Evolutionary conservation across 1,284 basidiomycete species (phyloP).

Genomic region (Hymenochaete sp.): DNA sequence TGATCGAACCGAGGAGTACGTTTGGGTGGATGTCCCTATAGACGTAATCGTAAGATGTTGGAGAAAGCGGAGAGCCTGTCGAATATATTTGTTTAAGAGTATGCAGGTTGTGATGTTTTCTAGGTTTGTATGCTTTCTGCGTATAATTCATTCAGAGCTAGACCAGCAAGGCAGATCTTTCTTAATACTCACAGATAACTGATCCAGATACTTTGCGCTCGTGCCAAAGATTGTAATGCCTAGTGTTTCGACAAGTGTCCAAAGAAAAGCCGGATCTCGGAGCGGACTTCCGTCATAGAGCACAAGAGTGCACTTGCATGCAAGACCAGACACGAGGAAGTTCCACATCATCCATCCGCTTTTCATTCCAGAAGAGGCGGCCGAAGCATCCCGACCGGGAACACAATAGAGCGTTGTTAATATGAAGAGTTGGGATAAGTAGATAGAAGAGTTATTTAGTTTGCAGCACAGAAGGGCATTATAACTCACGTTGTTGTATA

Average conservation of each 20-base stretch:
- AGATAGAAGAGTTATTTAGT: too few relatives aligned
- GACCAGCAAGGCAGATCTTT: conserved; percentile 15
- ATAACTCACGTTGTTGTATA: conserved; percentile 77
- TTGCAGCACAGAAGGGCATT: neutral
- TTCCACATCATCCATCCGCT: conserved; percentile 89
- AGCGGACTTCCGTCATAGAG: conserved; percentile 83
- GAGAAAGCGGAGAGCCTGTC: conserved; percentile 76
- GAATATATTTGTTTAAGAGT: conserved; percentile 70
- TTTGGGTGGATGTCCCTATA: conserved; percentile 60
- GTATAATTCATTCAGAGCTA: conserved; percentile 3
- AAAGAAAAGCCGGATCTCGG: conserved; percentile 60
- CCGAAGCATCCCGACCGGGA: too few relatives aligned
- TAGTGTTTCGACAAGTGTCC: conserved; percentile 64
- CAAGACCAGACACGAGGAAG: conserved; percentile 65
- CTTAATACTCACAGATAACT: conserved; percentile 49
- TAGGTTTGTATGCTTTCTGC: conserved; percentile 60
- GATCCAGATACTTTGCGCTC: conserved; percentile 74
- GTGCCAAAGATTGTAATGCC: conserved; percentile 80
- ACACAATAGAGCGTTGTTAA: too few relatives aligned
- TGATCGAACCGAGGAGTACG: conserved; percentile 72
- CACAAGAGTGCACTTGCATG: conserved; percentile 65
- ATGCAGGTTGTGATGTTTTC: conserved; percentile 53
- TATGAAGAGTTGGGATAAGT: too few relatives aligned
- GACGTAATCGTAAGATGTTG: conserved; percentile 72
- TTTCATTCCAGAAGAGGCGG: too few relatives aligned